Conservation (phyloP, 129 eudicot species). For the Apium graveolens region DNA sequence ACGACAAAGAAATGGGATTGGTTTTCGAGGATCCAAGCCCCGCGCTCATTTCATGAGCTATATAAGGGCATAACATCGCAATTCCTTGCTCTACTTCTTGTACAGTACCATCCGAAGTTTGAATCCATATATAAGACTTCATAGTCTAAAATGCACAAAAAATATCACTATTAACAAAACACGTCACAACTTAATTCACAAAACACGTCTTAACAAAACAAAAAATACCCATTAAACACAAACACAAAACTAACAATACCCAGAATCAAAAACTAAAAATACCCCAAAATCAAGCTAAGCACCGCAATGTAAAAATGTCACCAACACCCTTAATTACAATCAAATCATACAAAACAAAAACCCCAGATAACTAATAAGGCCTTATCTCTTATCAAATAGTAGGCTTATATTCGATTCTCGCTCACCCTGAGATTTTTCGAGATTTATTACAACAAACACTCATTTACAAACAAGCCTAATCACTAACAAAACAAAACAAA, state of each 20-base stretch:
- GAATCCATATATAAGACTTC: slow-evolving; percentile 90
- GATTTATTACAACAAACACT: too few species aligned
- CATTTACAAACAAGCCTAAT: too few species aligned
- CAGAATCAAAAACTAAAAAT: background rate
- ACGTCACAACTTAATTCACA: background rate
- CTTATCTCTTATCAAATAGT: too few species aligned
- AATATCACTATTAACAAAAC: background rate
- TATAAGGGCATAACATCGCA: slow-evolving; percentile 71
- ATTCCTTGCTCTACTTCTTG: slow-evolving; percentile 88
- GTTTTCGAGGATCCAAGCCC: slow-evolving; percentile 79
- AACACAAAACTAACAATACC: background rate
- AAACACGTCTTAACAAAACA: background rate
- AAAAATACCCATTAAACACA: background rate
- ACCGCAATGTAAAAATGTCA: background rate
- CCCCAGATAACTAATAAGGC: too few species aligned
- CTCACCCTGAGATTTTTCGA: too few species aligned
- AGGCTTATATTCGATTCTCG: too few species aligned
- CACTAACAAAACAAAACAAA: background rate
- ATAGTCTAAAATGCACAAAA: slow-evolving; percentile 39
- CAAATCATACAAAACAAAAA: background rate
- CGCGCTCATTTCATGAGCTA: slow-evolving; percentile 69
- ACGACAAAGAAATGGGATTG: slow-evolving; percentile 71
- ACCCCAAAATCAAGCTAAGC: background rate
- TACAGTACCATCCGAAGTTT: slow-evolving; percentile 74
- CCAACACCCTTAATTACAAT: background rate